Evolutionary conservation across 2,329 filamentous ascomycete species (phyloP).

Genomic region (Xenoacremonium recifei): DNA sequence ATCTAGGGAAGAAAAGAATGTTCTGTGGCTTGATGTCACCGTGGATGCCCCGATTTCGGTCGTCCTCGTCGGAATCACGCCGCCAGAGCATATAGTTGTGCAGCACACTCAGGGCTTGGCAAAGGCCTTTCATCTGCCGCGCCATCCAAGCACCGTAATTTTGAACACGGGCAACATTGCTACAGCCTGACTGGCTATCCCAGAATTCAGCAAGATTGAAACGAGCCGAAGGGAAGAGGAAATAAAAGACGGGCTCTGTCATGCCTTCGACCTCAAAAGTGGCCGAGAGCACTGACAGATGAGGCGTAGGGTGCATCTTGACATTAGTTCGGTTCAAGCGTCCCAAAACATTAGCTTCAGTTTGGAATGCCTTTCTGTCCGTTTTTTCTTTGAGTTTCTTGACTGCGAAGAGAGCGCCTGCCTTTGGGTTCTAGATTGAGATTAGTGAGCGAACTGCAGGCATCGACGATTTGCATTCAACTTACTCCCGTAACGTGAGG

Average conservation of each 20-base stretch:
- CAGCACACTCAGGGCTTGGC: background rate
- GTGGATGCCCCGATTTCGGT: slow-evolving; percentile 4
- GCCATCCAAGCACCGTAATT: slow-evolving; percentile 1
- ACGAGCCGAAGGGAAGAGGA: slow-evolving; percentile 7
- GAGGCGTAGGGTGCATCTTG: background rate
- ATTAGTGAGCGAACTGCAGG: too few relatives aligned
- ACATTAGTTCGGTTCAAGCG: background rate
- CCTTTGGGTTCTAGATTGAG: too few relatives aligned
- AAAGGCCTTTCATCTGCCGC: background rate
- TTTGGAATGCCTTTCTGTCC: background rate
- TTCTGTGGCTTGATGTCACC: slow-evolving; percentile 10
- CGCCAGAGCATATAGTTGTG: background rate
- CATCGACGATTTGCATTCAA: too few relatives aligned
- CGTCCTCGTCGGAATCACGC: background rate
- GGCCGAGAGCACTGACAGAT: slow-evolving; percentile 3
- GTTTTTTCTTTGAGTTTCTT: background rate
- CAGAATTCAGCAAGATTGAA: slow-evolving; percentile 5
- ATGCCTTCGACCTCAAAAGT: slow-evolving; percentile 4
- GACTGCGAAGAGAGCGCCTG: background rate
- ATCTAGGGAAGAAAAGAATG: slow-evolving; percentile 6
- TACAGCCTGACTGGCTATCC: background rate
- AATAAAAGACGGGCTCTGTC: slow-evolving; percentile 1
- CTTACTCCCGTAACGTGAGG: too few relatives aligned
- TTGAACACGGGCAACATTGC: background rate
- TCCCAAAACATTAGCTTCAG: background rate